Conservation (phyloP, 208 protist species). For the Wallacemonas sp. region DNA sequence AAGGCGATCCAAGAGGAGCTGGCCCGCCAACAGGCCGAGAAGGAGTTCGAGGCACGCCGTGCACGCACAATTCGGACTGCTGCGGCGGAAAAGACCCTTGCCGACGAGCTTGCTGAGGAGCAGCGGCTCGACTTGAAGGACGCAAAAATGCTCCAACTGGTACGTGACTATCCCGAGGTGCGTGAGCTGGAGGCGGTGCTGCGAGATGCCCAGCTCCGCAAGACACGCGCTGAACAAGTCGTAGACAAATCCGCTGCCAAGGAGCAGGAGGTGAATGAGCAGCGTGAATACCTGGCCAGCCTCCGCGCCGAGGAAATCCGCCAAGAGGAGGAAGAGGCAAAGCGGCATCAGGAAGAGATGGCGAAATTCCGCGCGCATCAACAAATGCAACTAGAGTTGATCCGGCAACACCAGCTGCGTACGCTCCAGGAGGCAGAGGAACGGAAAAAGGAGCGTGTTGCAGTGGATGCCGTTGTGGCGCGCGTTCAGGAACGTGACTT, state of each 20-base stretch:
- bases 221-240: conserved; percentile 76
- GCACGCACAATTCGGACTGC: conserved; percentile 46
- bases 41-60: conserved; percentile 50
- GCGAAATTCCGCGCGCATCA: conserved; percentile 77
- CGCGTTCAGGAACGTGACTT: conserved; percentile 87
- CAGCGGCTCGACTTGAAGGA: conserved; percentile 72
- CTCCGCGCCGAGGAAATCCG: conserved; percentile 50
- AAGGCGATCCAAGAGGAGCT: conserved; percentile 88
- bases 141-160: conserved; percentile 89
- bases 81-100: conserved; percentile 70
- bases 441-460: conserved; percentile 79
- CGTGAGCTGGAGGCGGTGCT: conserved; percentile 74
- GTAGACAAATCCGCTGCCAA: conserved; percentile 43
- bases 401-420: conserved; percentile 61
- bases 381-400: conserved; percentile 72
- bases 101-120: conserved; percentile 74
- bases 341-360: conserved; percentile 48
- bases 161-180: conserved; percentile 73
- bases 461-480: conserved; percentile 85
- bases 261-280: conserved; percentile 42
- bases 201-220: conserved; percentile 75
- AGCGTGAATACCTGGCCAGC: conserved; percentile 60
- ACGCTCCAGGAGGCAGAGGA: conserved; percentile 59
- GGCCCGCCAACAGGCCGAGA: conserved; percentile 72
- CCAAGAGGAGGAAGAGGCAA: conserved; percentile 58